A percentile compares a stretch with the other conserved stretches of the same genome.
phyloP scores from a whole-genome alignment of 2,329 filamentous ascomycete genomes.

The Teratosphaeria zuluensis region DNA sequence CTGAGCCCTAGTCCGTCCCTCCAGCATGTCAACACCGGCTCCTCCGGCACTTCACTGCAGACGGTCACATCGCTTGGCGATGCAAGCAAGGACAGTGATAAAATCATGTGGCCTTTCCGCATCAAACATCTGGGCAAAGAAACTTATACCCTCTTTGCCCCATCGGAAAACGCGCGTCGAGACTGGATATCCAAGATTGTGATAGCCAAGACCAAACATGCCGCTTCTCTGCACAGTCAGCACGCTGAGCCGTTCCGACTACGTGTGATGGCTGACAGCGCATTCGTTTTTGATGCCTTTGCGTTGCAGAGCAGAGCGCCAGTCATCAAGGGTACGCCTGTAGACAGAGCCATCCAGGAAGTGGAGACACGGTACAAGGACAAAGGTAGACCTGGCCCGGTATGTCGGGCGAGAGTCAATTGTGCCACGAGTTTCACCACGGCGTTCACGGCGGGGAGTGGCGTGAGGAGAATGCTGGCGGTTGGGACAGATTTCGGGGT shows the following conservation, averaged over 20 bases:
- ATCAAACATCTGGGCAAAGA: slow-evolving; percentile 94
- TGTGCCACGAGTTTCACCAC: slow-evolving; percentile 83
- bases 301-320: slow-evolving; percentile 49
- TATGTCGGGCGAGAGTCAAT: slow-evolving; percentile 81
- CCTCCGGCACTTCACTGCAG: slow-evolving; percentile 42
- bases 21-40: slow-evolving; percentile 58
- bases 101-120: slow-evolving; percentile 84
- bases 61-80: slow-evolving; percentile 42
- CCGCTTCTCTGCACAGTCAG: slow-evolving; percentile 76
- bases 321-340: slow-evolving; percentile 77
- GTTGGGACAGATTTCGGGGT: slow-evolving; percentile 94
- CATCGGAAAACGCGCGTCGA: slow-evolving; percentile 60
- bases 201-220: slow-evolving; percentile 88
- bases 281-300: slow-evolving; percentile 69
- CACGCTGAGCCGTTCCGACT: slow-evolving; percentile 93
- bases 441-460: slow-evolving; percentile 45
- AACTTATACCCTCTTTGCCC: slow-evolving; percentile 82
- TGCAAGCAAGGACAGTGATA: slow-evolving; percentile 57
- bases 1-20: slow-evolving; percentile 41
- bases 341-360: slow-evolving; percentile 83
- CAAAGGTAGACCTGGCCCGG: slow-evolving; percentile 59
- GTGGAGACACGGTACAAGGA: slow-evolving; percentile 64
- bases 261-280: slow-evolving; percentile 82
- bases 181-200: slow-evolving; percentile 94
- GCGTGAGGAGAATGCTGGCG: slow-evolving; percentile 70